phyloP scores from a whole-genome alignment of 2,329 filamentous ascomycete genomes.

The Trichoderma atroviride region DNA sequence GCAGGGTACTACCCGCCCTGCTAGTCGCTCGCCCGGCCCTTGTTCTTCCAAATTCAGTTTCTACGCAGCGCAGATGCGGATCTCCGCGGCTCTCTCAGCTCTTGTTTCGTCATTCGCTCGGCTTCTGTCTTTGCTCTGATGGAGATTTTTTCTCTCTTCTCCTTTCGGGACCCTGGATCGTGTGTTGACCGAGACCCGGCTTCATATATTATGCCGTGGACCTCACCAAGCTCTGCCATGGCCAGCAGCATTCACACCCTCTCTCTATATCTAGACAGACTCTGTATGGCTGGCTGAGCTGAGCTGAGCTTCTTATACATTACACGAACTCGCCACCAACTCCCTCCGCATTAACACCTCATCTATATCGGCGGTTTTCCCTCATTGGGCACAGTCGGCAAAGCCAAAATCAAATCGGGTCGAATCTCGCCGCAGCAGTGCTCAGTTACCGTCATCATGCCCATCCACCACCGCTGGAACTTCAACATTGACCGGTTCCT shows the following conservation, averaged over 20 bases:
- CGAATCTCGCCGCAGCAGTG: not conserved
- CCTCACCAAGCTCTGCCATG: not conserved
- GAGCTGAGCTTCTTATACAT: not conserved
- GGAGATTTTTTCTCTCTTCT: not conserved
- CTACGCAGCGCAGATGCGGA: slow-evolving; percentile 27
- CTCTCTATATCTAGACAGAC: not conserved
- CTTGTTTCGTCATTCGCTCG: not conserved
- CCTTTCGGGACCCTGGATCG: not conserved
- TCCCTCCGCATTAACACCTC: not conserved
- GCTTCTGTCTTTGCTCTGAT: not conserved
- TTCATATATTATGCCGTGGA: slow-evolving; percentile 6
- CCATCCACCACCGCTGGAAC: slow-evolving; percentile 46
- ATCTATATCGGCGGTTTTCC: not conserved
- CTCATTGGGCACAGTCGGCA: not conserved
- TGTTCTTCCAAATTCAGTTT: not conserved
- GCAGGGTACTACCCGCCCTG: not conserved
- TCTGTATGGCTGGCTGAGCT: not conserved
- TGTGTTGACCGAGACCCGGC: not conserved
- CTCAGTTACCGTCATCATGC: not conserved
- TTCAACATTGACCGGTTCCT: slow-evolving; percentile 79
- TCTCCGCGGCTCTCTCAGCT: slow-evolving; percentile 35
- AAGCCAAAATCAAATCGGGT: not conserved
- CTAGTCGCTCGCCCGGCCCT: not conserved
- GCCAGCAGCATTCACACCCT: not conserved
- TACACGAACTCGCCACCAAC: not conserved